phyloP scores from a whole-genome alignment of 139 green algal genomes.

The Chlamydomonas schloesseri region DNA sequence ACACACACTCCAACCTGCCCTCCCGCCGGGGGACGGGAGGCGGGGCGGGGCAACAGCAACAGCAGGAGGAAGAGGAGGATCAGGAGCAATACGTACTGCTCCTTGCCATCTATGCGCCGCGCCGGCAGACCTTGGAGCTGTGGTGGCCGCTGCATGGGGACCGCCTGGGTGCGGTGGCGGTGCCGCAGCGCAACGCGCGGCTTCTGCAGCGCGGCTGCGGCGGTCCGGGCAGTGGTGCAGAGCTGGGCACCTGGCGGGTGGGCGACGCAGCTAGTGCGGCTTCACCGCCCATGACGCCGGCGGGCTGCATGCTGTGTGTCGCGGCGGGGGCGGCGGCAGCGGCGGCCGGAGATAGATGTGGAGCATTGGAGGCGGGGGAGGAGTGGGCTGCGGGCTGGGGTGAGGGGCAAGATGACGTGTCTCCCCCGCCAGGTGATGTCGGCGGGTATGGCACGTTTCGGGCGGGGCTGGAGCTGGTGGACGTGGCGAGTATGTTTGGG shows the following conservation, averaged over 20 bases:
- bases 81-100: conserved; percentile 31
- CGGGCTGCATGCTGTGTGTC: conserved; percentile 27
- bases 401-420: too few relatives aligned
- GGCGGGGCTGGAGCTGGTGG: background rate
- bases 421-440: too few relatives aligned
- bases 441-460: too few relatives aligned
- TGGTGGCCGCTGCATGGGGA: conserved; percentile 35
- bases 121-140: conserved; percentile 55
- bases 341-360: too few relatives aligned
- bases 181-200: conserved; percentile 1
- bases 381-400: background rate
- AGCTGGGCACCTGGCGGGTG: conserved; percentile 35
- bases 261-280: conserved; percentile 11
- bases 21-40: too few relatives aligned
- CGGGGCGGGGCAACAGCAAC: background rate
- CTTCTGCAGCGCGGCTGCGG: conserved; percentile 31
- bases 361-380: background rate
- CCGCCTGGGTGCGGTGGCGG: background rate
- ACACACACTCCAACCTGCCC: background rate
- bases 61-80: background rate
- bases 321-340: too few relatives aligned
- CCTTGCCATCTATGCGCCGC: conserved; percentile 69
- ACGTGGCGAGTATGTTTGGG: background rate
- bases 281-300: background rate
- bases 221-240: background rate